Percentiles rank a stretch among this genome's conserved stretches.
phyloP scores from a whole-genome alignment of 805 yeast genomes.

The Isabelozyma rhagii region DNA sequence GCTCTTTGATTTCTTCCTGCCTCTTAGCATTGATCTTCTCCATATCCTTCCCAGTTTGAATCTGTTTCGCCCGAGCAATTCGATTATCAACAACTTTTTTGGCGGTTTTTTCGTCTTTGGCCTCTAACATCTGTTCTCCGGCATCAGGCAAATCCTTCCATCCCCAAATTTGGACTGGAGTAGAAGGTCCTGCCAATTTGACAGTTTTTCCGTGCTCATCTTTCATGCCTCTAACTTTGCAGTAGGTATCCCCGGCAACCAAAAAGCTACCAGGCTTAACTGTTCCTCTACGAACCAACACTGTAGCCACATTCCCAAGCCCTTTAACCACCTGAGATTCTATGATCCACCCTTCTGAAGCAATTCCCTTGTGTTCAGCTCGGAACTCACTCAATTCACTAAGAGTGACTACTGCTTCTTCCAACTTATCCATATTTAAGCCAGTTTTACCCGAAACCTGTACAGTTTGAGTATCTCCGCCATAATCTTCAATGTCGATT shows the following conservation, averaged over 20 bases:
- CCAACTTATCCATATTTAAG: constrained; percentile 81
- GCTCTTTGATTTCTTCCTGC: constrained; percentile 49
- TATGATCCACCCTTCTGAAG: constrained; percentile 82
- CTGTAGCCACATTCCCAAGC: constrained; percentile 82
- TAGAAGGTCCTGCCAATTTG: constrained; percentile 74
- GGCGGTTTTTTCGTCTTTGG: constrained; percentile 69
- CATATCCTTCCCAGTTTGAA: constrained; percentile 61
- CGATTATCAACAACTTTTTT: constrained; percentile 72
- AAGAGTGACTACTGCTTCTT: constrained; percentile 81
- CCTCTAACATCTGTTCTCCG: constrained; percentile 81
- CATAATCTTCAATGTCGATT: constrained; percentile 85
- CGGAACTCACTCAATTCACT: constrained; percentile 81
- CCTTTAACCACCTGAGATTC: constrained; percentile 83
- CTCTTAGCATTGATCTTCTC: constrained; percentile 70
- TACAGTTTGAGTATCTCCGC: constrained; percentile 92
- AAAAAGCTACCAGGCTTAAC: constrained; percentile 66
- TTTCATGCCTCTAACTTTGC: constrained; percentile 75
- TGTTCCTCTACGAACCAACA: constrained; percentile 76
- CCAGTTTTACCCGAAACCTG: constrained; percentile 89
- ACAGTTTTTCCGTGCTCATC: constrained; percentile 69
- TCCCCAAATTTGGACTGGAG: constrained; percentile 88
- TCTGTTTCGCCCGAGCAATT: constrained; percentile 46
- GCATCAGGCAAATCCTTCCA: constrained; percentile 94
- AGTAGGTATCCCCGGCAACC: constrained; percentile 84
- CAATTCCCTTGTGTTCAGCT: constrained; percentile 50